These are phyloP conservation scores for Gymnopilus dilepis DNA, from an alignment of 768 basidiomycete species.

Conservation along the genomic window DNA sequence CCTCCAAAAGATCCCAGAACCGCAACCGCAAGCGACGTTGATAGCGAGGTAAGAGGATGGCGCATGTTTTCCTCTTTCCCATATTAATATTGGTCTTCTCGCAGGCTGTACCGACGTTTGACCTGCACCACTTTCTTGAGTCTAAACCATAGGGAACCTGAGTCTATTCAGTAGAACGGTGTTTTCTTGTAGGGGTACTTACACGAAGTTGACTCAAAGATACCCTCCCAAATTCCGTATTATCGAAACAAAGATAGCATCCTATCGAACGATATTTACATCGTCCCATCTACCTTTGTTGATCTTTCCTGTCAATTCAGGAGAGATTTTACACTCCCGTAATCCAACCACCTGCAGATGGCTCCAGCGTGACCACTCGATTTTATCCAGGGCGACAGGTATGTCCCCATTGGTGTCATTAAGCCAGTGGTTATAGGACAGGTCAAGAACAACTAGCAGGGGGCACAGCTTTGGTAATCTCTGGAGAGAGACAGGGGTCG, in stretches of 20 bases:
- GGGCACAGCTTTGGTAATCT: conserved; percentile 66
- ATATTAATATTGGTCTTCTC: conserved; percentile 6
- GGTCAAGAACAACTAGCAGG: conserved; percentile 62
- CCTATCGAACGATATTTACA: conserved; percentile 34
- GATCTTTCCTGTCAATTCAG: conserved; percentile 46
- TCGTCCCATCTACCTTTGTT: conserved; percentile 73
- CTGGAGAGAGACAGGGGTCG: conserved; percentile 53
- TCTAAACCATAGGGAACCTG: conserved; percentile 42
- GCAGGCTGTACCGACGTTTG: conserved; percentile 56
- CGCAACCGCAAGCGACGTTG: conserved; percentile 37
- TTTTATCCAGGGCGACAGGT: conserved; percentile 46
- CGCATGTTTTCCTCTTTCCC: not conserved
- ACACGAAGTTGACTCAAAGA: not conserved
- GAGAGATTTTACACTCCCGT: conserved; percentile 54
- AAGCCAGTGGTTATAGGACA: conserved; percentile 68
- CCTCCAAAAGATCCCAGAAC: conserved; percentile 41
- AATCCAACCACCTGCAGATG: conserved; percentile 60
- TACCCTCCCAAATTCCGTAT: not conserved
- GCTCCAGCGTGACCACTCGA: conserved; percentile 65
- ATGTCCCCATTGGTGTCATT: conserved; percentile 33
- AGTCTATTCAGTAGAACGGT: not conserved
- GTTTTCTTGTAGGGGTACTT: not conserved
- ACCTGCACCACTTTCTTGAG: conserved; percentile 58
- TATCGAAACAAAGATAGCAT: not conserved
- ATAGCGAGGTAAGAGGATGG: conserved; percentile 40